Conservation (phyloP, 129 eudicot genomes). For the Helichrysum umbraculigerum region DNA sequence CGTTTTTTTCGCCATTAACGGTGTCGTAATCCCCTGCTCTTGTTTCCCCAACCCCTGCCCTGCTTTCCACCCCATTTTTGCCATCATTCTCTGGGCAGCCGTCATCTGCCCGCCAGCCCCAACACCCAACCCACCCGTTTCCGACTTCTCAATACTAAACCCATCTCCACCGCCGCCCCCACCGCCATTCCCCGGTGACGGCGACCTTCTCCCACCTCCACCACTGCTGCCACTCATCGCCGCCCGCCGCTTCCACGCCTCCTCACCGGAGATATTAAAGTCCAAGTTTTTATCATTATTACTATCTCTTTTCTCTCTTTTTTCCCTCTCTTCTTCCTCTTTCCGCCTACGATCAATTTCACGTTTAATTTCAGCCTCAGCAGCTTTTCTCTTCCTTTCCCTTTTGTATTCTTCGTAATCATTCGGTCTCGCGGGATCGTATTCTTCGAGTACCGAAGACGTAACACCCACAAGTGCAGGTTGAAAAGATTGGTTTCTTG, state of each 20-base stretch:
- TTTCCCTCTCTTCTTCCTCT: conserved; percentile 59
- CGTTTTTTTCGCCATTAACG: conserved; percentile 90
- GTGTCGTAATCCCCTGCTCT: conserved; percentile 97
- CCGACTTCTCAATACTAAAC: conserved; percentile 77
- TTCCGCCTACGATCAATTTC: conserved; percentile 57
- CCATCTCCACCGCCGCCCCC: conserved; percentile 44
- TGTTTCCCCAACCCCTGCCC: conserved; percentile 93
- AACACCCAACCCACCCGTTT: conserved; percentile 80
- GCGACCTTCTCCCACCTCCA: conserved; percentile 44
- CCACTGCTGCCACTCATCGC: conserved; percentile 60
- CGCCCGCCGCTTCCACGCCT: conserved; percentile 84
- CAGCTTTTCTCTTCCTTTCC: conserved; percentile 56
- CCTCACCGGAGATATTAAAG: conserved; percentile 75
- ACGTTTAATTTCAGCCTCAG: conserved; percentile 48
- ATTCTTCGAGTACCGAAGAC: conserved; percentile 68
- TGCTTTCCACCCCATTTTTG: conserved; percentile 96
- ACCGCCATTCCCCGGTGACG: conserved; percentile 44
- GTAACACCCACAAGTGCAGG: conserved; percentile 79
- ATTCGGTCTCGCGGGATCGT: conserved; percentile 90
- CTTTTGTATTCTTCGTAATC: conserved; percentile 85
- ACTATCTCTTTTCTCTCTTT: conserved; percentile 44
- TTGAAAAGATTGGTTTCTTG: conserved; percentile 40
- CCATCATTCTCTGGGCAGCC: conserved; percentile 98
- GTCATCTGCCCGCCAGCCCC: conserved; percentile 98
- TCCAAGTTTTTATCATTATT: conserved; percentile 35